Percentiles rank a stretch among this genome's conserved stretches.
Conservation (phyloP, 1,139 yeast genomes). For the Kazachstania sp. region DNA sequence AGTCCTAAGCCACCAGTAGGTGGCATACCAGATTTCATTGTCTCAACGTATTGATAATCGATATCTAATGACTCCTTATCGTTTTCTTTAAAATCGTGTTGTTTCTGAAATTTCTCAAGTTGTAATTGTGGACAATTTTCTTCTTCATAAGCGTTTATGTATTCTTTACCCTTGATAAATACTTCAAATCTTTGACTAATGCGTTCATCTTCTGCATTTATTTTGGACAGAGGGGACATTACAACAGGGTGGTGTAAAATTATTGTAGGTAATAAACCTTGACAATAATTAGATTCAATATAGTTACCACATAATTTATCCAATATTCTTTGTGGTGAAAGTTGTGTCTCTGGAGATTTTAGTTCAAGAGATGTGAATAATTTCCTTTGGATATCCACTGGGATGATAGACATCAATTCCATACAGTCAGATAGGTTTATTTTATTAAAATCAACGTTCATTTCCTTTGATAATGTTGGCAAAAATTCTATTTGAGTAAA, state of each 20-base stretch:
- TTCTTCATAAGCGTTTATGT: constrained; percentile 92
- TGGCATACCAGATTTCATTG: constrained; percentile 89
- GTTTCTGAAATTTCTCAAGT: constrained; percentile 47
- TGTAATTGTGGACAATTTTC: constrained; percentile 82
- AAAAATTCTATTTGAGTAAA: constrained; percentile 47
- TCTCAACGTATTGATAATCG: constrained; percentile 60
- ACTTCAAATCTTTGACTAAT: constrained; percentile 59
- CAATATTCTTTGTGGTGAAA: constrained; percentile 46
- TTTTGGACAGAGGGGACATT: constrained; percentile 81
- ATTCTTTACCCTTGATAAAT: constrained; percentile 72
- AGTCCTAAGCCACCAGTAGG: constrained; percentile 99
- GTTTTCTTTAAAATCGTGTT: constrained; percentile 40
- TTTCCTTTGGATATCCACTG: constrained; percentile 5
- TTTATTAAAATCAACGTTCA: constrained; percentile 34
- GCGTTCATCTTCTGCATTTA: constrained; percentile 8
- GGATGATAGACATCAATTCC: constrained; percentile 27
- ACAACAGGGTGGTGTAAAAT: constrained; percentile 77
- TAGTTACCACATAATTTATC: constrained; percentile 55
- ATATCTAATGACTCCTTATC: constrained; percentile 64
- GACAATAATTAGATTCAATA: constrained; percentile 48
- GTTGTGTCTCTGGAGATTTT: neutral
- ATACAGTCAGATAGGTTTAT: constrained; percentile 10
- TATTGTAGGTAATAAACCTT: constrained; percentile 52
- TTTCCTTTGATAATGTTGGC: constrained; percentile 42
- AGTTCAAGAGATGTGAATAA: constrained; percentile 2